A percentile compares a stretch with the other conserved stretches of the same genome.
These are phyloP conservation scores for Nephelium lappaceum DNA, from an alignment of 345 rosid genomes.

Conservation along the genomic window DNA sequence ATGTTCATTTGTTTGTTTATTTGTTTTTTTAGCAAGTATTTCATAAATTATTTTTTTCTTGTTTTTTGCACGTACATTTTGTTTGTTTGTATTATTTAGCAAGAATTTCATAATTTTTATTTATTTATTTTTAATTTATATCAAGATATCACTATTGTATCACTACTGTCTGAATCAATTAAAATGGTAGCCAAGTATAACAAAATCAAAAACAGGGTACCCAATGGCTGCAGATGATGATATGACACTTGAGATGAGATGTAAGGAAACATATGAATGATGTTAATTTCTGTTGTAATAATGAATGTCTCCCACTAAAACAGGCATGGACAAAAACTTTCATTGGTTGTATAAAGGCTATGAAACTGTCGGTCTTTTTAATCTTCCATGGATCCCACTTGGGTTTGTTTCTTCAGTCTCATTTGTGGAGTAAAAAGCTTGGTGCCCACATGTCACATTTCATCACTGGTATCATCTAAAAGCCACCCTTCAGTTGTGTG, in stretches of 20 bases:
- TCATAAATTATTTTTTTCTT: no score
- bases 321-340: slow-evolving; percentile 20
- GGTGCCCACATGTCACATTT: not conserved
- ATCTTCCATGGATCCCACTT: slow-evolving; percentile 34
- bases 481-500: not conserved
- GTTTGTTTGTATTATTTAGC: no score
- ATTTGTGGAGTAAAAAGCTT: slow-evolving; percentile 3
- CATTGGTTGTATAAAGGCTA: slow-evolving; percentile 25
- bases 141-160: no score
- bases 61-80: no score
- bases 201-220: no score
- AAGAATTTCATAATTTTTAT: no score
- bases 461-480: slow-evolving; percentile 1
- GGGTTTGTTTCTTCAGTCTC: not conserved
- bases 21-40: no score
- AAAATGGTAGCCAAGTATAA: no score
- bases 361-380: slow-evolving; percentile 15
- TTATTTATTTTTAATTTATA: no score
- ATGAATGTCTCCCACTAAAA: slow-evolving; percentile 33
- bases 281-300: slow-evolving; percentile 14
- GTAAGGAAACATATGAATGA: not conserved
- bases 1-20: no score
- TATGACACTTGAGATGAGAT: no score
- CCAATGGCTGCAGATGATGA: not conserved
- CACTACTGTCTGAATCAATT: no score